Percentiles rank a stretch among this genome's conserved stretches.
These are phyloP conservation scores for Fonsecaea monophora DNA, from an alignment of 2,329 filamentous ascomycete species.

Conservation along the genomic window DNA sequence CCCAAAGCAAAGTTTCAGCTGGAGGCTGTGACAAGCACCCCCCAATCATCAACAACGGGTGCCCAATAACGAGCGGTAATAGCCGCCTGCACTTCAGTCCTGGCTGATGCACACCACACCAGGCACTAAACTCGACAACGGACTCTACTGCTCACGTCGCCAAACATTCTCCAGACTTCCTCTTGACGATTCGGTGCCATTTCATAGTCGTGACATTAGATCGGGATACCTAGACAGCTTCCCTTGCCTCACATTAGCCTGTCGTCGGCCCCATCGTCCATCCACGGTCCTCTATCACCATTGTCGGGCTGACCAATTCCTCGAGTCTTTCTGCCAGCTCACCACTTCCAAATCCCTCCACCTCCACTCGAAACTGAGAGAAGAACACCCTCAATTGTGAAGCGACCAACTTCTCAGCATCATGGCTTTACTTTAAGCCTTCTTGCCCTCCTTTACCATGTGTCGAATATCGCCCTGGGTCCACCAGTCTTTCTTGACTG, in stretches of 20 bases:
- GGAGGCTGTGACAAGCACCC: not conserved
- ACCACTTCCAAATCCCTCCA: constrained; percentile 15
- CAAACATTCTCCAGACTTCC: constrained; percentile 17
- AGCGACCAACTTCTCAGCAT: constrained; percentile 7
- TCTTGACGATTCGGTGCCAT: not conserved
- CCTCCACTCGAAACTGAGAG: constrained; percentile 6
- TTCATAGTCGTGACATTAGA: constrained; percentile 3
- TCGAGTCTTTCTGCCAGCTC: constrained; percentile 19
- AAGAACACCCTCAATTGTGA: not conserved
- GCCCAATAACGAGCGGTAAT: constrained; percentile 11
- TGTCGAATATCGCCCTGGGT: constrained; percentile 23
- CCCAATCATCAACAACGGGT: constrained; percentile 7
- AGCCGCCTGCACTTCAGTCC: constrained; percentile 9
- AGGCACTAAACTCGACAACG: constrained; percentile 21
- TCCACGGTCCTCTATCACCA: constrained; percentile 8
- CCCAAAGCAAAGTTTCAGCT: not conserved
- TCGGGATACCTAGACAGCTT: constrained; percentile 8
- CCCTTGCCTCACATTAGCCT: constrained; percentile 7
- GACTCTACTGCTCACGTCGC: constrained; percentile 5
- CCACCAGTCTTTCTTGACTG: constrained; percentile 33
- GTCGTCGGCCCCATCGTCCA: constrained; percentile 5
- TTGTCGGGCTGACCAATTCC: constrained; percentile 15
- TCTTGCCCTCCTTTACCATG: constrained; percentile 29
- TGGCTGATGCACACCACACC: constrained; percentile 13
- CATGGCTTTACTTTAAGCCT: constrained; percentile 34